Evolutionary conservation across 1,139 yeast species (phyloP).

Genomic region (Nakaseomyces sp.): DNA sequence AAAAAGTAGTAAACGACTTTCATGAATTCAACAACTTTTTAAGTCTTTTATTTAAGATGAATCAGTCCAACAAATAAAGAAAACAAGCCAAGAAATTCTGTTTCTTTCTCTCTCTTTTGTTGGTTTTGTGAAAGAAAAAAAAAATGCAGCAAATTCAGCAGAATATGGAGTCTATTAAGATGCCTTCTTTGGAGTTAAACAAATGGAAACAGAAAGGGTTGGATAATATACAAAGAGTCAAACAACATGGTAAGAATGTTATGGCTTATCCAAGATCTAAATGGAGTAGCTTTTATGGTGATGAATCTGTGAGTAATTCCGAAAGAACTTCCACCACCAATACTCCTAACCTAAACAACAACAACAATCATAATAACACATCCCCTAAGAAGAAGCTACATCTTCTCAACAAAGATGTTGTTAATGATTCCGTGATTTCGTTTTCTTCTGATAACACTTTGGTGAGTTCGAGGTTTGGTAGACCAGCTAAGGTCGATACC

Average conservation of each 20-base stretch:
- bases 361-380: too few species aligned
- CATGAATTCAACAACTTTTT: too few species aligned
- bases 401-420: background rate
- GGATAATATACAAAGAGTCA: conserved; percentile 13
- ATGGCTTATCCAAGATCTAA: background rate
- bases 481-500: background rate
- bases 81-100: too few species aligned
- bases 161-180: background rate
- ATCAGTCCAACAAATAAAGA: too few species aligned
- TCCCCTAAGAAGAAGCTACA: too few species aligned
- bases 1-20: too few species aligned
- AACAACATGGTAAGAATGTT: conserved; percentile 11
- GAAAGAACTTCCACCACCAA: too few species aligned
- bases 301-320: too few species aligned
- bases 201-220: conserved; percentile 13
- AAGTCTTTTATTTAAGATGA: too few species aligned
- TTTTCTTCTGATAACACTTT: conserved; percentile 7
- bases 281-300: background rate
- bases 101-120: too few species aligned
- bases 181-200: conserved; percentile 6
- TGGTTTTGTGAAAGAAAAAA: background rate
- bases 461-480: conserved; percentile 3
- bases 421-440: background rate
- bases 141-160: background rate
- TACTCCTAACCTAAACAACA: background rate